These are phyloP conservation scores for Voacanga thouarsii DNA, from an alignment of 257 asterid species.

Conservation along the genomic window DNA sequence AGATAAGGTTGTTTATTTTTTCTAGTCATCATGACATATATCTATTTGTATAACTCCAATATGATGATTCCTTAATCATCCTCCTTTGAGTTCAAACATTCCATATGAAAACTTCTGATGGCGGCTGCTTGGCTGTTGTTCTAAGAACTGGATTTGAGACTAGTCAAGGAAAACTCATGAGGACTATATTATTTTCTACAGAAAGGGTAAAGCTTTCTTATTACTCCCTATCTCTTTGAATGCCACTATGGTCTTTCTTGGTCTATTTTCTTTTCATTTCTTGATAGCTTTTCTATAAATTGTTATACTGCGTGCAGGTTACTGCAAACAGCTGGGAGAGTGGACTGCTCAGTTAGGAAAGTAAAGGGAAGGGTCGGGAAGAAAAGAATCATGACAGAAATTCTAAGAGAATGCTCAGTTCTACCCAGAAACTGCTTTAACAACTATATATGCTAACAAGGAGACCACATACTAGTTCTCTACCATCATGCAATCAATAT, in stretches of 20 bases:
- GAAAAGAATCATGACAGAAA: background rate
- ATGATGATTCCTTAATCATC: slow-evolving; percentile 7
- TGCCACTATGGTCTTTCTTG: background rate
- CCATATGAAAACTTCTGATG: slow-evolving; percentile 90
- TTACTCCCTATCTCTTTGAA: slow-evolving; percentile 21
- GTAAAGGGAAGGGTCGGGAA: background rate
- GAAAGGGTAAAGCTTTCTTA: slow-evolving; percentile 68
- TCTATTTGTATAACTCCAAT: background rate
- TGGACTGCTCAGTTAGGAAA: slow-evolving; percentile 46
- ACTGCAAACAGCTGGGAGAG: slow-evolving; percentile 99
- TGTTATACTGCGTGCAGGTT: no score
- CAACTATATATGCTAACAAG: background rate
- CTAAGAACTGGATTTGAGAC: no score
- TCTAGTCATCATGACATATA: background rate
- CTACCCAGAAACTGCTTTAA: background rate
- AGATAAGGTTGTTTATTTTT: slow-evolving; percentile 61
- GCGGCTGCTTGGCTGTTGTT: no score
- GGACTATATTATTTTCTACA: slow-evolving; percentile 92
- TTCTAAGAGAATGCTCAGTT: background rate
- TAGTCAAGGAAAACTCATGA: no score
- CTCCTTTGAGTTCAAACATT: slow-evolving; percentile 51
- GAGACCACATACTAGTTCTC: background rate
- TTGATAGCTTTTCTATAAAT: slow-evolving; percentile 25
- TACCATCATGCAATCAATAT: background rate
- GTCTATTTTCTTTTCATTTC: background rate